Conservation (phyloP, 805 yeast species). For the Yarrowia osloensis region DNA sequence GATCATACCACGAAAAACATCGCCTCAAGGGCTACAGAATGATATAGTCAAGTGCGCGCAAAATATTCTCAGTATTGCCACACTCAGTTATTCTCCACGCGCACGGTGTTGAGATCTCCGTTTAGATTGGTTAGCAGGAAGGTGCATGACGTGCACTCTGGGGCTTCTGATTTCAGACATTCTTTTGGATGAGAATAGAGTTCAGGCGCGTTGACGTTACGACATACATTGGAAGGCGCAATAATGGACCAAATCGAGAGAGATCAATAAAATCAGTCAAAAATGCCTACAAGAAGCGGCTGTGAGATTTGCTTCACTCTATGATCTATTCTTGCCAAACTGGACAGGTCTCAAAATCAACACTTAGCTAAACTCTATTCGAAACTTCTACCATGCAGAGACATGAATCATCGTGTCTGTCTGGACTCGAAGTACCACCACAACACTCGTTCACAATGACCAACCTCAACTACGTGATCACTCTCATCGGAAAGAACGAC, state of each 20-base stretch:
- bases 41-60: background rate
- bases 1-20: no score
- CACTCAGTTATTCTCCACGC: no score
- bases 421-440: background rate
- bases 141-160: background rate
- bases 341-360: no score
- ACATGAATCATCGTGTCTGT: background rate
- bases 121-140: background rate
- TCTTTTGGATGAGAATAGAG: background rate
- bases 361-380: background rate
- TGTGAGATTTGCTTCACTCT: no score
- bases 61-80: no score
- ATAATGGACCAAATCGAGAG: background rate
- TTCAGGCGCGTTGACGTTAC: background rate
- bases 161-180: background rate
- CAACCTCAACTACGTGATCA: conserved; percentile 1
- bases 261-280: no score
- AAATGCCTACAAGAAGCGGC: no score
- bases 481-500: conserved; percentile 8
- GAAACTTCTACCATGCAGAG: background rate
- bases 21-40: background rate
- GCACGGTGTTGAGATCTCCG: background rate
- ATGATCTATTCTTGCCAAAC: no score
- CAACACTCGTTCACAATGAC: background rate
- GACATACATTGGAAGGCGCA: background rate